Percentiles rank a stretch among this genome's conserved stretches.
Conservation (phyloP, 2,329 filamentous ascomycete species). For the Pseudodiploospora longispora region DNA sequence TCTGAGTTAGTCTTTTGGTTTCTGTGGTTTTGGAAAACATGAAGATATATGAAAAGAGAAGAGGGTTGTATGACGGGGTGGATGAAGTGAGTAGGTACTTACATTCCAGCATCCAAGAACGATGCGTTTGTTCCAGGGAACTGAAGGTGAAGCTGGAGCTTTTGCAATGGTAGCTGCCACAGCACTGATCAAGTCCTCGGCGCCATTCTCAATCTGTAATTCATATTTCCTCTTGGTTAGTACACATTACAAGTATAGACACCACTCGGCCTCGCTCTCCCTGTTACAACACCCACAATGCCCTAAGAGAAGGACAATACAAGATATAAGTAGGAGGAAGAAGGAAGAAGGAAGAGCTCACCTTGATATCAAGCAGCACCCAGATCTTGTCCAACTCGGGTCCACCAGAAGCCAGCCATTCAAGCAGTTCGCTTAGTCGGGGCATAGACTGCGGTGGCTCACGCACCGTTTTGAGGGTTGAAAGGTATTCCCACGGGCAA, state of each 20-base stretch:
- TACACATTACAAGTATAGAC: no score
- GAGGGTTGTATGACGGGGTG: no score
- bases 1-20: not conserved
- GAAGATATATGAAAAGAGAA: not conserved
- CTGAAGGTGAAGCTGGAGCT: constrained; percentile 37
- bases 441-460: constrained; percentile 67
- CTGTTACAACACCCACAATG: no score
- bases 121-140: constrained; percentile 64
- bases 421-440: constrained; percentile 63
- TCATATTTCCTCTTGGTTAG: not conserved
- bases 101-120: constrained; percentile 79
- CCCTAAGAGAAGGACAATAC: no score
- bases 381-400: constrained; percentile 54
- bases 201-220: constrained; percentile 56
- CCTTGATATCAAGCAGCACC: constrained; percentile 85
- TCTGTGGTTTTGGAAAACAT: not conserved
- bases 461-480: constrained; percentile 56
- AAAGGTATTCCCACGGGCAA: constrained; percentile 67
- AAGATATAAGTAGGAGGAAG: not conserved
- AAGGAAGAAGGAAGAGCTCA: constrained; percentile 22
- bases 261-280: no score
- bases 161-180: constrained; percentile 56
- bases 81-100: constrained; percentile 13
- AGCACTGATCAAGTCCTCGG: constrained; percentile 60
- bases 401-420: constrained; percentile 58